A percentile compares a stretch with the other conserved stretches of the same genome.
phyloP scores from a whole-genome alignment of 1,284 basidiomycete species.

The Phellinidium pouzarii region DNA sequence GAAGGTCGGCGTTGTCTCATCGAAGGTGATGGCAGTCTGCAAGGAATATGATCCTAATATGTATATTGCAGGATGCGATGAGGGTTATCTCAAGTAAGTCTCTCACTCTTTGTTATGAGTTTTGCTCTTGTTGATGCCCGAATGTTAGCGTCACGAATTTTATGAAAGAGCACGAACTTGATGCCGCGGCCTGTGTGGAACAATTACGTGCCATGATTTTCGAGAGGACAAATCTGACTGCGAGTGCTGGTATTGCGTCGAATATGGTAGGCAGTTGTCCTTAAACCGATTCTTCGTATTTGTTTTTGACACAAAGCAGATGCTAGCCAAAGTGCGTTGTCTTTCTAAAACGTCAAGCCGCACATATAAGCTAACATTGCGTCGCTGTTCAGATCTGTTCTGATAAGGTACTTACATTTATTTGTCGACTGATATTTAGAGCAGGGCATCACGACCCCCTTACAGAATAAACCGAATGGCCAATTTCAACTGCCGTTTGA shows the following conservation, averaged over 20 bases:
- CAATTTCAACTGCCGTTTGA: slow-evolving; percentile 76
- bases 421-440: background rate
- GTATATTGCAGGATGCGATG: slow-evolving; percentile 77
- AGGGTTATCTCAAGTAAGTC: slow-evolving; percentile 81
- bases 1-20: slow-evolving; percentile 69
- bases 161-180: slow-evolving; percentile 58
- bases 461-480: slow-evolving; percentile 89
- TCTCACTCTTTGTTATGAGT: slow-evolving; percentile 1
- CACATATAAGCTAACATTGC: background rate
- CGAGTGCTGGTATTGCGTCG: slow-evolving; percentile 89
- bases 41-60: slow-evolving; percentile 78
- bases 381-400: slow-evolving; percentile 74
- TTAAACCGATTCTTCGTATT: slow-evolving; percentile 6
- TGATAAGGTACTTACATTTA: slow-evolving; percentile 55
- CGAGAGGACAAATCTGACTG: slow-evolving; percentile 77
- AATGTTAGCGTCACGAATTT: slow-evolving; percentile 67
- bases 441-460: background rate
- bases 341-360: background rate
- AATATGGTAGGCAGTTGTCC: slow-evolving; percentile 52
- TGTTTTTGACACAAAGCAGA: slow-evolving; percentile 20
- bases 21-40: slow-evolving; percentile 61
- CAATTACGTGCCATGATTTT: slow-evolving; percentile 70
- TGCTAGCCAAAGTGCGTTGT: slow-evolving; percentile 66
- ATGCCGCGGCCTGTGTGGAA: slow-evolving; percentile 68
- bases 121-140: slow-evolving; percentile 6